Conservation (phyloP, 108 stramenopile genomes). For the Pseudonitzschia delicatissima region DNA sequence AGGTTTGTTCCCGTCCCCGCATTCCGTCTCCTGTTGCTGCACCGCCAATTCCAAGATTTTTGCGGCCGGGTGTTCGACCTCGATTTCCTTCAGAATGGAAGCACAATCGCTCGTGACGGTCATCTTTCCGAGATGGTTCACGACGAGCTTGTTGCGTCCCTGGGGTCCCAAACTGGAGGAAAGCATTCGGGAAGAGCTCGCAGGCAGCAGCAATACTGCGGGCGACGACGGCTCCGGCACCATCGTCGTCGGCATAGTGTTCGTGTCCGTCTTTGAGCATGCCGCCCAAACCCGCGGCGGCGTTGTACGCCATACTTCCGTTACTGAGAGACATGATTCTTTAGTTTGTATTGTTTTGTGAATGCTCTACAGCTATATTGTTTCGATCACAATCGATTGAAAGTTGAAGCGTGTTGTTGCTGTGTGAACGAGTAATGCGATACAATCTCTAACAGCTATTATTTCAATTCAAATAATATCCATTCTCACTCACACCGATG, state of each 20-base stretch:
- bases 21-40: constrained; percentile 92
- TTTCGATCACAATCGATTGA: background rate
- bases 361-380: background rate
- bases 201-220: constrained; percentile 96
- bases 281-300: constrained; percentile 80
- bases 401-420: no score
- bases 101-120: constrained; percentile 97
- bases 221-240: constrained; percentile 53
- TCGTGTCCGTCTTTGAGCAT: constrained; percentile 87
- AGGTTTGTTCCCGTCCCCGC: constrained; percentile 96
- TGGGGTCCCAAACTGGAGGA: constrained; percentile 95
- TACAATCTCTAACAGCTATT: no score
- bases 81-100: constrained; percentile 93
- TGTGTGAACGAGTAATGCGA: no score
- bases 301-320: constrained; percentile 80
- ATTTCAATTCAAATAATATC: no score
- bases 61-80: constrained; percentile 98
- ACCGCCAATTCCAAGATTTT: constrained; percentile 92
- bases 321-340: constrained; percentile 27
- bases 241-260: constrained; percentile 56
- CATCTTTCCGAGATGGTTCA: constrained; percentile 98
- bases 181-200: constrained; percentile 91
- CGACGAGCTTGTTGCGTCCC: constrained; percentile 97
- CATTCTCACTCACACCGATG: no score
- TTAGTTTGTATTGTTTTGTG: background rate